Evolutionary conservation across 2,329 filamentous ascomycete genomes (phyloP), one percentile per base, ranked within the genome.

Genomic region (Bretziella fagacearum): DNA sequence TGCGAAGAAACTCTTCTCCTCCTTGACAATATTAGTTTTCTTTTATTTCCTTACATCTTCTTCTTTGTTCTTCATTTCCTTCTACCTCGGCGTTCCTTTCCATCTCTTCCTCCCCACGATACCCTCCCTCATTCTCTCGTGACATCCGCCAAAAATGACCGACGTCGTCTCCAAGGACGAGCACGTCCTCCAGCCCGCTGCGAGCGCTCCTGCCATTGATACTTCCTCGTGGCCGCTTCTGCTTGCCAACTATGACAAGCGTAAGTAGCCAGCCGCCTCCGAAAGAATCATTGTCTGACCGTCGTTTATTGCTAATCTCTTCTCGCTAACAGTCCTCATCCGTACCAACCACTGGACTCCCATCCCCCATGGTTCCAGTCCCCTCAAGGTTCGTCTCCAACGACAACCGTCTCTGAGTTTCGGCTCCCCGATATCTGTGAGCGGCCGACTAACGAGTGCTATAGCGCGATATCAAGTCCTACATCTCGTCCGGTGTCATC

Each of bases 341-440:
- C 81, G 89, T 61, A 95, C 87, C 55, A 85, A 84, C 53, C 89
- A 98, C 66, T 98, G 93, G 68, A 96, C 89, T 27, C 91, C 91
- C 48, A 96, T 96, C 57, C 85, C 89, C 56, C 81, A 84, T 63
- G 91, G 91, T 60, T 93, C 84, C 69, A 79, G 84, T 53, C 91
- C 91, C 48, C 70, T 93, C 61, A 87, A 85, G 49, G 49, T 51
- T 27, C 22, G 47, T 37, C 7, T n/a, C n/a, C n/a, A n/a, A n/a
- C n/a, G n/a, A n/a, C n/a, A n/a, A n/a, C 18, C 25, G 27, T 35
- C 25, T 22, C 13, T n/a, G n/a, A n/a, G n/a, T 27, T 7, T 27
- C 23, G 2, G 44, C 22, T 27, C 15, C 36, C 11, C 18, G 32
- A 5, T 6, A n/a, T 10, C 7, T 35, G 6, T n/a, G 8, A 23